Percentiles rank a stretch among this genome's conserved stretches.
Conservation (phyloP, 306 rosid genomes). For the Cicer chorassanicum region DNA sequence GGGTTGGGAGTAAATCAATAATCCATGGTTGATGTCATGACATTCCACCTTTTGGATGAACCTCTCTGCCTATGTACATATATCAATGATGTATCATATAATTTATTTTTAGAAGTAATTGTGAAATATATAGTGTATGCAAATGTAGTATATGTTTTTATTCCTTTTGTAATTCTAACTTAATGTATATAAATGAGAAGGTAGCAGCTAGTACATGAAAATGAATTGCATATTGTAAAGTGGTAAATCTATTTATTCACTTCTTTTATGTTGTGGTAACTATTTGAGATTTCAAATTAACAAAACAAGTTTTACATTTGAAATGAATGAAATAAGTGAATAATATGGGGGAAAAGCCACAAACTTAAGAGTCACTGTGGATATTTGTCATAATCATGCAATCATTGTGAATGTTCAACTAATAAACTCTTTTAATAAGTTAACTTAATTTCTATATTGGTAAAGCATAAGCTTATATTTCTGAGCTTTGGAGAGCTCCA, state of each 20-base stretch:
- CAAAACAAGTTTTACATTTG: too few species aligned
- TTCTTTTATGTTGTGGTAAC: neutral
- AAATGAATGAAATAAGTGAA: too few species aligned
- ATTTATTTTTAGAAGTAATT: slow-evolving; percentile 41
- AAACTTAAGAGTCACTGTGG: too few species aligned
- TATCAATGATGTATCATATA: slow-evolving; percentile 35
- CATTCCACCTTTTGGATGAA: slow-evolving; percentile 19
- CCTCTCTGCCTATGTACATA: slow-evolving; percentile 49
- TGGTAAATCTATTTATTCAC: slow-evolving; percentile 36
- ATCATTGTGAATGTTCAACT: too few species aligned
- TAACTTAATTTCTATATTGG: too few species aligned
- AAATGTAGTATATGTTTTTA: slow-evolving; percentile 30
- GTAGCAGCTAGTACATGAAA: slow-evolving; percentile 44
- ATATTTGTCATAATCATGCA: too few species aligned
- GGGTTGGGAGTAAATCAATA: slow-evolving; percentile 89
- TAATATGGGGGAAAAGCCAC: too few species aligned
- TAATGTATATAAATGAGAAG: slow-evolving; percentile 48
- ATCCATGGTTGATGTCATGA: slow-evolving; percentile 33
- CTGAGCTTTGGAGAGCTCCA: too few species aligned
- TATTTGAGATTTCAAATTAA: neutral
- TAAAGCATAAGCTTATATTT: too few species aligned
- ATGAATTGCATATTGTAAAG: slow-evolving; percentile 46
- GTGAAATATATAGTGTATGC: slow-evolving; percentile 34
- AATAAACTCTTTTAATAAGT: too few species aligned
- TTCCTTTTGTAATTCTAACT: slow-evolving; percentile 44